Base-by-base conservation (phyloP, 1,284 basidiomycete species). In the Mycena sp. region DNA sequence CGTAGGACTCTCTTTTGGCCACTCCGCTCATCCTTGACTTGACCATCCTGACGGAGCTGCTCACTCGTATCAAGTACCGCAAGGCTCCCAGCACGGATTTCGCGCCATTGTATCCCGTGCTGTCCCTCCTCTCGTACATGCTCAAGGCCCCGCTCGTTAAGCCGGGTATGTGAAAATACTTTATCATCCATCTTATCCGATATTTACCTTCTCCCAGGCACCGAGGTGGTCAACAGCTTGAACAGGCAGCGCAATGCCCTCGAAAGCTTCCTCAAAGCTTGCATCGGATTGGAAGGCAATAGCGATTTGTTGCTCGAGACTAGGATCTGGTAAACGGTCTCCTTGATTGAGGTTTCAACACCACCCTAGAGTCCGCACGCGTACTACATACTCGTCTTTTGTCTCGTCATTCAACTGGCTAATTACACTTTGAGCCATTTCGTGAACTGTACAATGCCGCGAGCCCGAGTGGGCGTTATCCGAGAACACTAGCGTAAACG, bases 81-180 rank as follows among this genome's bases (percentile, higher is more conserved):
- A 85, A 69, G 23, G 73, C 63, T 49, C 72, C 76, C 60, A 70
- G 78, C 62, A 75, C 80, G 67, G 87, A 93, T 46, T 96, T 94
- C 80, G 81, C 88, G 70, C 91, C 92, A 0, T 82, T 98, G 29
- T 94, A 98, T 85, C 86, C 91, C 12, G 92, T 98, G 58, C 84
- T 98, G 51, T 96, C 94, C 48, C 85, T 98, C 66, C 84, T 98
- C 59, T 93, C 90, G 56, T 98, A 96, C 85, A 97, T 97, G 95
- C 91, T 97, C 81, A 97, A 98, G 86, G 96, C 97, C 0, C 96
- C 97, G 28, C 87, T 98, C 71, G 96, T 98, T 82, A 99, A 99
- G 87, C 96, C 95, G 67, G 96, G 89, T 85, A 72, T 50, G 82
- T 72, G n/a, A 26, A 25, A 9, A n/a, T 65, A n/a, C 35, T 43